Evolutionary conservation across 441 rosid species (phyloP).

Genomic region (Heliophila coronopifolia): DNA sequence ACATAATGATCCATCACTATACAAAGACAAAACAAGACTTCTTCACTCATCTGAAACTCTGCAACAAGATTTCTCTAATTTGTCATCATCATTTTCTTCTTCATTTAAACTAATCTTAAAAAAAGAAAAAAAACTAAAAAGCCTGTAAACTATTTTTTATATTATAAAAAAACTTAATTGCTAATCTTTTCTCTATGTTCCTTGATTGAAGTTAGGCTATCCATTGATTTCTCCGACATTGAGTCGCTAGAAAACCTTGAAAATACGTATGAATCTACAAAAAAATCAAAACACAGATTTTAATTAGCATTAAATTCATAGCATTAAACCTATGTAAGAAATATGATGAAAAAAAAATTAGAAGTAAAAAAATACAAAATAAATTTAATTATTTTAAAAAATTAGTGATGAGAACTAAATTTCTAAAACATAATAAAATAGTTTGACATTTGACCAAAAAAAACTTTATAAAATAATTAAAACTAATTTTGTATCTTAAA

Average conservation of each 20-base stretch:
- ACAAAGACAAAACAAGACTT: conserved; percentile 27
- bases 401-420: no score
- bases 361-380: no score
- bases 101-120: conserved; percentile 15
- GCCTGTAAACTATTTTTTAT: not conserved
- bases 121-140: not conserved
- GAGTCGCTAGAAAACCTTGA: conserved; percentile 45
- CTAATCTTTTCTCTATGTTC: conserved; percentile 23
- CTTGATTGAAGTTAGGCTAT: conserved; percentile 23
- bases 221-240: conserved; percentile 33
- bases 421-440: no score
- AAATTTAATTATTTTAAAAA: no score
- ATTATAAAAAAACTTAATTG: not conserved
- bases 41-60: conserved; percentile 15
- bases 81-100: conserved; percentile 25
- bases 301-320: not conserved
- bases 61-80: conserved; percentile 27
- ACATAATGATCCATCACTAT: conserved; percentile 47
- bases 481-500: no score
- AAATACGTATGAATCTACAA: conserved; percentile 41
- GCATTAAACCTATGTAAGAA: no score
- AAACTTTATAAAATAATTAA: no score
- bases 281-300: not conserved
- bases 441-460: no score
- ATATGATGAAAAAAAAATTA: no score